phyloP scores from a whole-genome alignment of 352 stramenopile species.

The Globisporangium canariense region DNA sequence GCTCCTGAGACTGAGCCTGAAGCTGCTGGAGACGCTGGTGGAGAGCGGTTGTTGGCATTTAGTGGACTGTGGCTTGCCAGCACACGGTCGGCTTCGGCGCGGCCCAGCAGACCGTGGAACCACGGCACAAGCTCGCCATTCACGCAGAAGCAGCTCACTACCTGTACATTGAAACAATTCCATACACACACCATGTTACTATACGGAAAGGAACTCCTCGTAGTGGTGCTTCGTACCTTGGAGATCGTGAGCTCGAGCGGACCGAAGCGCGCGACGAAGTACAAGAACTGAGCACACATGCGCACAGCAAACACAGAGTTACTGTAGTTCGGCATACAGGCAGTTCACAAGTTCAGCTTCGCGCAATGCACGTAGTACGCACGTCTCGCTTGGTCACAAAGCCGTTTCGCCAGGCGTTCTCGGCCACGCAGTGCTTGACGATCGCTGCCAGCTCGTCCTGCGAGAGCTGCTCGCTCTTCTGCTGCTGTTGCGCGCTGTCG shows the following conservation, averaged over 20 bases:
- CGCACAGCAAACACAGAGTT: constrained; percentile 1
- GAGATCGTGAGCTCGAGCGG: constrained; percentile 49
- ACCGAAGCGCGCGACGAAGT: constrained; percentile 71
- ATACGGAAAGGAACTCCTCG: not conserved
- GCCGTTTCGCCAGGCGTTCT: constrained; percentile 37
- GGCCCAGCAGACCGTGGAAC: constrained; percentile 66
- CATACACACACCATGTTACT: not conserved
- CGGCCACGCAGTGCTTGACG: constrained; percentile 48
- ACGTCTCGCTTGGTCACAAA: constrained; percentile 47
- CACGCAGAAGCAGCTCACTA: constrained; percentile 58
- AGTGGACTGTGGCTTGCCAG: constrained; percentile 16
- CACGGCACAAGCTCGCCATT: constrained; percentile 61
- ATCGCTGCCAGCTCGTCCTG: constrained; percentile 56
- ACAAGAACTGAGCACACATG: constrained; percentile 35
- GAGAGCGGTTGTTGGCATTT: not conserved
- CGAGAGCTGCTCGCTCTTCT: constrained; percentile 33
- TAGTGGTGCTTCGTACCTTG: constrained; percentile 25
- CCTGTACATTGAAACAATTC: not conserved
- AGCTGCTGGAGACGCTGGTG: not conserved
- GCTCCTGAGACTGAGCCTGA: not conserved
- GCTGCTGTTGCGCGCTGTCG: constrained; percentile 22
- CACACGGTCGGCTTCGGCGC: constrained; percentile 43
- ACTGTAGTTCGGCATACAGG: not conserved
- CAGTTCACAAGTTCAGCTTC: not conserved
- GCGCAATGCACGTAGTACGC: not conserved